Base-by-base conservation (phyloP, 2,329 filamentous ascomycete genomes). In the Beauveria medogensis region DNA sequence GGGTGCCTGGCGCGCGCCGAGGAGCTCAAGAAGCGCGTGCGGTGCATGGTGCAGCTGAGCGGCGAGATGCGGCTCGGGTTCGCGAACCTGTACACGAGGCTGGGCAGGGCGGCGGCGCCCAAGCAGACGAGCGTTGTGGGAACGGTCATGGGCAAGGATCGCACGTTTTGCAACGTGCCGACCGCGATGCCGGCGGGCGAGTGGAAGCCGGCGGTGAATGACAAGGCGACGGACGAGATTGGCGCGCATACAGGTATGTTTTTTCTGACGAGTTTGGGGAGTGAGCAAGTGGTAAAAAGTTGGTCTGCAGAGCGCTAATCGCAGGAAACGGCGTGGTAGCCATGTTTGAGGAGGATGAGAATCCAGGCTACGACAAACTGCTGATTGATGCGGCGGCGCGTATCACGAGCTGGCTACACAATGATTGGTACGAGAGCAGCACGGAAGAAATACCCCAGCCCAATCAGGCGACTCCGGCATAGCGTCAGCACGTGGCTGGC, bases 141-240 rank as follows among this genome's bases (percentile, higher is more conserved):
- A 28, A 81, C 80, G 30, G 81, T 90, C 41, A 73, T 89, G 20
- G 87, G 87, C 1, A 83, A 81, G 55, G 81, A 92, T 64, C 82
- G 94, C 67, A 97, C 93, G 0, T 99, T 97, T 71, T 96, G 92
- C 75, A 90, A 91, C 62, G 72, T 96, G 59, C 91, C 92, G 2
- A 20, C 5, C 2, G 80, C 81, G 65, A 75, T 77, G 64, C 64
- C 73, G 6, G 74, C 81, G 63, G 75, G 83, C 68, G 64, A 80
- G 67, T 95, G 90, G 88, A 79, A 80, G 64, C 82, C 84, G 68
- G 87, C 85, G 4, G 78, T 92, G 60, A 99, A 97, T 70, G 87
- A 95, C 63, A 85, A 83, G 67, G 91, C 89, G 1, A 77, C 75
- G 12, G 91, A 96, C 67, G 94, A 97, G 77, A 86, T 87, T 0